Evolutionary conservation across 495 filamentous ascomycete genomes (phyloP), one percentile per base, ranked within the genome.

Genomic region (Acidiella bohemica): DNA sequence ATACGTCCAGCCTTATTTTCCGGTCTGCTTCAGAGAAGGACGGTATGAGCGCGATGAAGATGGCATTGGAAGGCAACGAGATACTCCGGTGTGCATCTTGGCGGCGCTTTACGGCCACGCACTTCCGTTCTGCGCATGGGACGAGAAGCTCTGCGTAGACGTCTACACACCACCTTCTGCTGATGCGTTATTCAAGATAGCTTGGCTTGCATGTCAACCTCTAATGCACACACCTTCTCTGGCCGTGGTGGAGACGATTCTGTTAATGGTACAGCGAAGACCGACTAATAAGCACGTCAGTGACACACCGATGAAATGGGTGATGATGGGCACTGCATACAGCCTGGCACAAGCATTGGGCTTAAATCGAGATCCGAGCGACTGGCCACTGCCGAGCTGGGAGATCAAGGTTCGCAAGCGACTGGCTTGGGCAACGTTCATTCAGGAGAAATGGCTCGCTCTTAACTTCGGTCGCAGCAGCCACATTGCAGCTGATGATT

Each of bases 391-490:
- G 49, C 60, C 71, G 32, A 59, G 56, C 0, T 67, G 63, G 58
- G 72, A 76, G 45, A 61, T 67, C 47, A 66, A 67, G n/a, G 57
- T 74, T 16, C 63, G 72, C 25, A 71, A 71, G 54, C 64, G 71
- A 6, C 57, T 76, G 22, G 71, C 69, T 6, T 76, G 72, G 72
- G 71, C 69, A 2, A 48, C 73, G 5, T 73, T 74, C 46, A 67
- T 71, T 58, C 69, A 75, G 51, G 72, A 76, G 40, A 73, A 75
- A 50, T 76, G 71, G 71, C 66, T 66, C 6, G 67, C 71, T 0
- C 53, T 76, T 11, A 64, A 70, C 12, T 67, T 70, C 37, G 72
- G 72, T 14, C 67, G 71, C 5, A 68, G 69, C 0, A 71, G 71
- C 9, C 63, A 72, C 39, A 70, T 76, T 33, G 64, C 68, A 29